Base-by-base conservation (phyloP, 352 stramenopile species). In the Globisporangium splendens region DNA sequence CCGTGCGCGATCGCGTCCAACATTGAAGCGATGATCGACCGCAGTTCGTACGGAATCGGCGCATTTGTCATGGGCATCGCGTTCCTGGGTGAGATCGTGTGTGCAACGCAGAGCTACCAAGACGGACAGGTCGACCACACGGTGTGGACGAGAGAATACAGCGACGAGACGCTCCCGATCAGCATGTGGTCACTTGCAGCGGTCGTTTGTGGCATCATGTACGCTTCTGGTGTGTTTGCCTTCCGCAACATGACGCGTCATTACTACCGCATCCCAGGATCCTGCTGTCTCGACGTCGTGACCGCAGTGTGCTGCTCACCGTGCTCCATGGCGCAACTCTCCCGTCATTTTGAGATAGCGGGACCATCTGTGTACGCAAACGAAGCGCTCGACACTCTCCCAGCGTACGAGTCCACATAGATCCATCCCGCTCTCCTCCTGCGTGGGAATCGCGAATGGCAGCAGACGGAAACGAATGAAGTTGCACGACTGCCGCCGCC, bases 241-340 rank as follows among this genome's bases (percentile, higher is more conserved):
- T 55, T 61, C 17, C 55, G 55, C 47, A 61, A 61, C 46, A 61
- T 61, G 46, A 50, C 46, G 55, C 55, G 55, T 15, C 46, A 55
- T 46, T 55, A 61, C 46, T 61, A 61, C 21, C 55, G 18, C 3
- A 54, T 61, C 35, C 55, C 55, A 15, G 55, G 55, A 13, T 50
- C 21, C 6, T 61, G 46, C 46, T 50, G 55, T 12, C 3, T 20
- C n/a, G 55, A 61, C 46, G 55, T 41, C 8, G 35, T 22, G 12
- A 33, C 55, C 41, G 46, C 46, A 6, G 15, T 44, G 1, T 11
- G n/a, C 15, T 61, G 55, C 46, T 46, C 46, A 15, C 44, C 55
- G 46, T 61, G 55, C 38, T 44, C 55, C 1, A 55, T 61, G 55
- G 46, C 55, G 35, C 55, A 61, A 33, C 20, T 61, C 22, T 61